Evolutionary conservation across 805 yeast genomes (phyloP).

Genomic region (Wickerhamiella galacta): DNA sequence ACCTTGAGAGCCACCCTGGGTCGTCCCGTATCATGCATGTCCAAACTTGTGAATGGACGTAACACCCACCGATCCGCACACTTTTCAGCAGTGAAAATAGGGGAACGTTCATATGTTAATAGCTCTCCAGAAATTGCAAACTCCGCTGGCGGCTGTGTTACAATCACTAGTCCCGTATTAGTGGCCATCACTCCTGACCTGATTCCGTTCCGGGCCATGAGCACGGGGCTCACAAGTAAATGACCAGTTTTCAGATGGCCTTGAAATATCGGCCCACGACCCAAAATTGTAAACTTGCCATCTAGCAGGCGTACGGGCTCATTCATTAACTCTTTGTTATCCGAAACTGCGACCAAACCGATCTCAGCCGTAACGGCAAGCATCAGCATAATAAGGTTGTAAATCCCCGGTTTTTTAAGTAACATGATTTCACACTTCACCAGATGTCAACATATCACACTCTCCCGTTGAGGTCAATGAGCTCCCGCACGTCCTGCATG

Average conservation of each 20-base stretch:
- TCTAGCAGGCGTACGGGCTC: conserved; percentile 9
- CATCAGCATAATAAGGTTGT: not conserved
- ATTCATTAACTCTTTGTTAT: conserved; percentile 6
- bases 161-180: conserved; percentile 7
- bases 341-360: conserved; percentile 8
- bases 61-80: conserved; percentile 5
- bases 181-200: conserved; percentile 11
- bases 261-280: conserved; percentile 12
- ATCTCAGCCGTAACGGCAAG: conserved; percentile 7
- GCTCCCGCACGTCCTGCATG: conserved; percentile 17
- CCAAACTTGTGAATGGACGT: no score
- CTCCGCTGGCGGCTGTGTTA: conserved; percentile 2
- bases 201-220: conserved; percentile 8
- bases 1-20: no score
- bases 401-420: no score
- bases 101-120: conserved; percentile 8
- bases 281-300: conserved; percentile 8
- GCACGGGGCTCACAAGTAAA: conserved; percentile 9
- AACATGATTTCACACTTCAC: not conserved
- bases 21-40: no score
- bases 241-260: conserved; percentile 6
- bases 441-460: not conserved
- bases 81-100: conserved; percentile 7
- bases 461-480: conserved; percentile 20
- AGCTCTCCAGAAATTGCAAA: conserved; percentile 9